Evolutionary conservation across 148 eudicot genomes (phyloP).

Genomic region (Rhododendron griersonianum): DNA sequence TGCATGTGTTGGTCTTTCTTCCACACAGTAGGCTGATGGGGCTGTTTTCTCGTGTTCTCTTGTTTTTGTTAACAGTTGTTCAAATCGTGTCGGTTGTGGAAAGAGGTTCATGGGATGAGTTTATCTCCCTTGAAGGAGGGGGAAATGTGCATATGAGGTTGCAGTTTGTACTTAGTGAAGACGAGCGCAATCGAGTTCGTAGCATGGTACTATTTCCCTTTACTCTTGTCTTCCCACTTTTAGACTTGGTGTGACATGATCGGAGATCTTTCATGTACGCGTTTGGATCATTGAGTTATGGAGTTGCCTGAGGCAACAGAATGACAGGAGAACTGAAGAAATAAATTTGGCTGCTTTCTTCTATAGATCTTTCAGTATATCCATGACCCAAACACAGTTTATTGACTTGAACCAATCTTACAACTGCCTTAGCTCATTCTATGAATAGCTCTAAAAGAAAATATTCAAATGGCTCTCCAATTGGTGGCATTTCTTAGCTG

Average conservation of each 20-base stretch:
- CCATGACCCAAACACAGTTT: not conserved
- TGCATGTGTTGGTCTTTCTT: not conserved
- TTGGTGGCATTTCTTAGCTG: not conserved
- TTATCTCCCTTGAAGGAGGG: slow-evolving; percentile 64
- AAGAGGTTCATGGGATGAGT: slow-evolving; percentile 79
- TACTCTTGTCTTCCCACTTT: not conserved
- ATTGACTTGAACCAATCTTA: not conserved
- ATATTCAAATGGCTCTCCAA: not conserved
- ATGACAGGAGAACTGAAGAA: not conserved
- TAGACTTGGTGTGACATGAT: not conserved
- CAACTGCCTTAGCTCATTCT: not conserved
- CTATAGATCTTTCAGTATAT: not conserved
- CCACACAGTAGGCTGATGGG: slow-evolving; percentile 9
- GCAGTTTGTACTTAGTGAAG: slow-evolving; percentile 64
- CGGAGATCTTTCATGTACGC: not conserved
- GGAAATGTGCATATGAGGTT: slow-evolving; percentile 72
- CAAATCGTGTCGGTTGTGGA: slow-evolving; percentile 58
- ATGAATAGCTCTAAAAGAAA: not conserved
- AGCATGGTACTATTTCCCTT: slow-evolving; percentile 46
- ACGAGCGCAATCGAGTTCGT: slow-evolving; percentile 62
- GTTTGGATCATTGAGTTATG: not conserved
- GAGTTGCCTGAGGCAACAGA: not conserved
- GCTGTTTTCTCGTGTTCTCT: not conserved
- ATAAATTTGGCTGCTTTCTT: not conserved
- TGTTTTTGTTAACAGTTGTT: slow-evolving; percentile 33